Conservation (phyloP, 2,329 filamentous ascomycete genomes). For the Ophiostoma triangulosporum region DNA sequence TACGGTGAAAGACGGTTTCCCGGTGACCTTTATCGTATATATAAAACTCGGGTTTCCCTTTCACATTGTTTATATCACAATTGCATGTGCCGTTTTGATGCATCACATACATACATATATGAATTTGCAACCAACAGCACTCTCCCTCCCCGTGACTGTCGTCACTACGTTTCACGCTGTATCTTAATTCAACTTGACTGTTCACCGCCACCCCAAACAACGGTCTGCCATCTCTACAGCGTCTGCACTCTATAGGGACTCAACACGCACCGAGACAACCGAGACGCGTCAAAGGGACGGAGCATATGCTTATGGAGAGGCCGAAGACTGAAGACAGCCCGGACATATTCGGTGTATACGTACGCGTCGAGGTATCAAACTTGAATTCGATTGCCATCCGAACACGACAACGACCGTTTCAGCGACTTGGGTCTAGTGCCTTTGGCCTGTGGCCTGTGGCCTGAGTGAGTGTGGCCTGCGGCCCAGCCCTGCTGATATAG, state of each 20-base stretch:
- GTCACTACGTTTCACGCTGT: neutral
- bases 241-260: neutral
- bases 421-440: neutral
- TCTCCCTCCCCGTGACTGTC: neutral
- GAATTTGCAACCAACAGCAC: no score
- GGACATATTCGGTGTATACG: neutral
- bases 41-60: no score
- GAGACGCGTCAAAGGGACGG: neutral
- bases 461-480: no score
- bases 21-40: no score
- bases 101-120: no score
- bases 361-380: neutral
- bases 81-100: neutral
- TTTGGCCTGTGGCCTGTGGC: no score
- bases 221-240: neutral
- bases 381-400: no score
- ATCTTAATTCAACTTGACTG: neutral
- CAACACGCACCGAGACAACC: neutral
- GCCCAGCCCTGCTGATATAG: no score
- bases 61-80: no score
- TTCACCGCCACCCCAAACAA: neutral
- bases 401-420: neutral
- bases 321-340: no score
- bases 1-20: no score
- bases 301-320: no score